These are phyloP conservation scores for Leishmania tropica DNA, from an alignment of 208 protist species.

Conservation along the genomic window DNA sequence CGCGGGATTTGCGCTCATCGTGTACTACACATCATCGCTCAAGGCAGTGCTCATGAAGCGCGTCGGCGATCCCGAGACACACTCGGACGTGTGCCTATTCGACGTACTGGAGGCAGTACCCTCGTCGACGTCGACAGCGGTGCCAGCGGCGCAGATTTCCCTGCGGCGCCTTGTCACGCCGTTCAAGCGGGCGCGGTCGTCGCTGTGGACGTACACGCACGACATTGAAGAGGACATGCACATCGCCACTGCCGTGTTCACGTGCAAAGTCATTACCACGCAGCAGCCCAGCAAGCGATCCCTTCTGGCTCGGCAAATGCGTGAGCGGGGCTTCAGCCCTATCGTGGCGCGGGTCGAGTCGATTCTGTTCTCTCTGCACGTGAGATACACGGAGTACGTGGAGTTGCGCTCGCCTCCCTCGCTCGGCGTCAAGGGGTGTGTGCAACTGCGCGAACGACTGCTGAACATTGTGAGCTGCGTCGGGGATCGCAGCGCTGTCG, in stretches of 20 bases:
- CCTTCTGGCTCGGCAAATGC: constrained; percentile 14
- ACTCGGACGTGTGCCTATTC: constrained; percentile 37
- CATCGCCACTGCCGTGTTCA: constrained; percentile 70
- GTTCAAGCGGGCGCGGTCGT: constrained; percentile 22
- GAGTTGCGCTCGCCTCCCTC: constrained; percentile 47
- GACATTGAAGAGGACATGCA: constrained; percentile 66
- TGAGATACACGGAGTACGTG: constrained; percentile 46
- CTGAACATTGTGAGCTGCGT: constrained; percentile 52
- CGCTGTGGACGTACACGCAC: constrained; percentile 26
- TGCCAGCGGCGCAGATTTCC: constrained; percentile 21
- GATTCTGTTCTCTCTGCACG: constrained; percentile 53
- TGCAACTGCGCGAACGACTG: constrained; percentile 43
- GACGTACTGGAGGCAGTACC: constrained; percentile 48
- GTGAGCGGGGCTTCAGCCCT: constrained; percentile 26
- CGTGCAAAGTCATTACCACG: constrained; percentile 56
- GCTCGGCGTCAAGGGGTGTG: constrained; percentile 41
- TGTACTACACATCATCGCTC: constrained; percentile 44
- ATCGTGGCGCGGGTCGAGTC: constrained; percentile 52
- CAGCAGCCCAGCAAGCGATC: constrained; percentile 12
- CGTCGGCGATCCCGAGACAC: constrained; percentile 11
- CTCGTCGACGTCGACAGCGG: background rate
- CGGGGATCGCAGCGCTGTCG: constrained; percentile 49
- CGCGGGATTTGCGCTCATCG: constrained; percentile 50
- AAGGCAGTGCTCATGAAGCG: constrained; percentile 47
- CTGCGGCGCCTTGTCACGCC: constrained; percentile 42